These are phyloP conservation scores for Quercus rubra DNA, from an alignment of 306 rosid species.

Conservation along the genomic window DNA sequence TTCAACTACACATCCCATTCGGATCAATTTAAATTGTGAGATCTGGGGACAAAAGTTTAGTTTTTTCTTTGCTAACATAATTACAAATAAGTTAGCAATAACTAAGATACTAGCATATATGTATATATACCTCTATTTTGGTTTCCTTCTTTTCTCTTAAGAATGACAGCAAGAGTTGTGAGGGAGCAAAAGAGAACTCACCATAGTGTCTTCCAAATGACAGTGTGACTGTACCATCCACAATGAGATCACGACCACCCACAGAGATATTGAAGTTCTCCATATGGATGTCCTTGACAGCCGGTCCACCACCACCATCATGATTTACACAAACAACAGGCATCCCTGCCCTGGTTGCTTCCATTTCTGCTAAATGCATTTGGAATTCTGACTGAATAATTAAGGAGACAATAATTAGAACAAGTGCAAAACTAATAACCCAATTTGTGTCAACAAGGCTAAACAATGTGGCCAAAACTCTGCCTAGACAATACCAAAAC, in stretches of 20 bases:
- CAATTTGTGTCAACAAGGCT: background rate
- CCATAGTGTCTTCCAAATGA: slow-evolving; percentile 97
- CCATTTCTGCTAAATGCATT: slow-evolving; percentile 91
- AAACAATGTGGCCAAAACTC: background rate
- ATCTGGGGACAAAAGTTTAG: too few relatives aligned
- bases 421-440: background rate
- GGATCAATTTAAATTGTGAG: too few relatives aligned
- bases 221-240: slow-evolving; percentile 85
- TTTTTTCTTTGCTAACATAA: too few relatives aligned
- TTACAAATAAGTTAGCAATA: background rate
- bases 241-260: slow-evolving; percentile 97
- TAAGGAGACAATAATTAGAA: slow-evolving; percentile 4
- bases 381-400: slow-evolving; percentile 65
- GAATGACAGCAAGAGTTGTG: background rate
- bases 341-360: slow-evolving; percentile 94
- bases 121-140: background rate
- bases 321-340: slow-evolving; percentile 78
- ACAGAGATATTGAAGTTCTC: slow-evolving; percentile 85
- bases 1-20: too few relatives aligned
- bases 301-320: slow-evolving; percentile 56
- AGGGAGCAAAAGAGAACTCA: slow-evolving; percentile 26
- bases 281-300: slow-evolving; percentile 89
- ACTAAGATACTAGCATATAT: background rate
- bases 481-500: background rate
- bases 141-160: background rate